Base-by-base conservation (phyloP, 2,329 filamentous ascomycete genomes). In the Fusarium sp. region DNA sequence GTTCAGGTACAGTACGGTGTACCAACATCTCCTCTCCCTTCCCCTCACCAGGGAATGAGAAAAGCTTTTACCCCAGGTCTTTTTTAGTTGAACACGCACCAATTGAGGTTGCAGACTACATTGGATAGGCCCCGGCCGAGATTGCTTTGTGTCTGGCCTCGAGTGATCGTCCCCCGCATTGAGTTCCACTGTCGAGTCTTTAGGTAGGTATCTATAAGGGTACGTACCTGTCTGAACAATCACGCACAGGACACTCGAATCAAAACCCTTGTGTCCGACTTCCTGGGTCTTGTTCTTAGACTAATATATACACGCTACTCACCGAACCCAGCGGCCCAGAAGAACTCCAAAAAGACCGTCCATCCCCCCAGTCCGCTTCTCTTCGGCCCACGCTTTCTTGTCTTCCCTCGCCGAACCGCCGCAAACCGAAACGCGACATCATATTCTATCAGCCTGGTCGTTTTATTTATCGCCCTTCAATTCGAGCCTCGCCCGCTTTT, bases 381-480 rank as follows among this genome's bases (percentile, higher is more conserved):
- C 70, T 36, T 76, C 74, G 74, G 75, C 75, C 76, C 73, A 72
- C 67, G 66, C 57, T 63, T 60, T 60, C 63, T 62, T 62, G 71
- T 68, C 76, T 73, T 70, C 68, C 78, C 78, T 80, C 73, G 56
- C 70, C 70, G 70, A 80, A 76, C 80, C 80, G 80, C 78, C 71
- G 76, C 80, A 78, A 82, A 78, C 80, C 80, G 80, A 79, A 75
- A 59, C 64, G 68, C 57, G 63, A 65, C 67, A 68, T 62, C 59
- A 68, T 65, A 61, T 50, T 68, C 68, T 45, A 53, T 59, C 67
- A 57, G 57, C 65, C 68, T 66, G 63, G 54, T 65, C 36, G 45
- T 42, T 62, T 50, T 49, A 50, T 60, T 35, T 50, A 46, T 44
- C 22, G 53, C 61, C 57, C 46, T 56, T 38, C n/a, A 56, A 44